Conservation (phyloP, 2,329 filamentous ascomycete species). For the Geosmithia flava region DNA sequence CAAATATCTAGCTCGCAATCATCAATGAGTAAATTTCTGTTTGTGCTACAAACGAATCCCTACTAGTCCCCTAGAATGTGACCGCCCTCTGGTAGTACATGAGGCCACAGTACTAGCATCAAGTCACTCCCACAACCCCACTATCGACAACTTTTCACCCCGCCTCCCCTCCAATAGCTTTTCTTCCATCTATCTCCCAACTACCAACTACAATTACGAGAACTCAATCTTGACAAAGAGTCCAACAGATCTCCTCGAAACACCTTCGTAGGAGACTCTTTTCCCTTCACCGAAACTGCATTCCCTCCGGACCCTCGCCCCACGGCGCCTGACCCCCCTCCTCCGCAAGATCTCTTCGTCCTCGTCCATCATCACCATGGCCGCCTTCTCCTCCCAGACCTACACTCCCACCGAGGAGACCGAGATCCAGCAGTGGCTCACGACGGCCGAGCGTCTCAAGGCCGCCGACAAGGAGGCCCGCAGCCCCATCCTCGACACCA, state of each 20-base stretch:
- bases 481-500: slow-evolving; percentile 57
- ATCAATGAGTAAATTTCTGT: too few relatives aligned
- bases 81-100: too few relatives aligned
- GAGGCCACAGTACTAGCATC: too few relatives aligned
- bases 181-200: too few relatives aligned
- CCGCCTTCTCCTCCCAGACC: slow-evolving; percentile 50
- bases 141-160: too few relatives aligned
- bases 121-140: too few relatives aligned
- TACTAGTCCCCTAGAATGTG: too few relatives aligned
- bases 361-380: slow-evolving; percentile 31
- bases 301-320: slow-evolving; percentile 22
- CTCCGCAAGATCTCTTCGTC: slow-evolving; percentile 15
- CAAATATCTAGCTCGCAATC: too few relatives aligned
- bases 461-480: slow-evolving; percentile 43
- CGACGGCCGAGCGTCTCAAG: slow-evolving; percentile 58
- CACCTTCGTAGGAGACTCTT: not conserved
- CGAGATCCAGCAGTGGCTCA: slow-evolving; percentile 83
- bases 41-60: too few relatives aligned
- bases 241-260: not conserved
- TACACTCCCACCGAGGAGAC: slow-evolving; percentile 72
- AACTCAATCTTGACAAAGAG: not conserved
- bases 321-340: slow-evolving; percentile 14
- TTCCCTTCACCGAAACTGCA: slow-evolving; percentile 21
- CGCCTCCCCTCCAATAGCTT: too few relatives aligned
- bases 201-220: too few relatives aligned